These are phyloP conservation scores for Colletotrichum tropicicola DNA, from an alignment of 2,329 filamentous ascomycete species.

Conservation along the genomic window DNA sequence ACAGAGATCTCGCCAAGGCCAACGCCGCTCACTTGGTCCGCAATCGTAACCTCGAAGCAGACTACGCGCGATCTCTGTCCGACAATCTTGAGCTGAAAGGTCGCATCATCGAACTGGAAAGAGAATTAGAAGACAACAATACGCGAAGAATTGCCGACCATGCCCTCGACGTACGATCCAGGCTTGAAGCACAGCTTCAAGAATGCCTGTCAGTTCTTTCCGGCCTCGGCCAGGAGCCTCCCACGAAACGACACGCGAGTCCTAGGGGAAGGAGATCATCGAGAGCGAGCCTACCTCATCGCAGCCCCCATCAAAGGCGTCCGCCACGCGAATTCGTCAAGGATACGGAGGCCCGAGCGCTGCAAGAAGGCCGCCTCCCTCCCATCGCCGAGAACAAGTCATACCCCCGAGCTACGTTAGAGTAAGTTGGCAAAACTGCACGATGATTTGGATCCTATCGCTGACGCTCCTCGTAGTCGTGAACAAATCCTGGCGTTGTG, in stretches of 20 bases:
- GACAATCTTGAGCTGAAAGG: slow-evolving; percentile 80
- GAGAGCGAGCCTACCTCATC: slow-evolving; percentile 34
- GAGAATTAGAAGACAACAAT: slow-evolving; percentile 70
- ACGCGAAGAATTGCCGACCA: slow-evolving; percentile 70
- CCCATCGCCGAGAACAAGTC: slow-evolving; percentile 76
- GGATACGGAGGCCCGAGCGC: slow-evolving; percentile 59
- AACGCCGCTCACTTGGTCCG: slow-evolving; percentile 82
- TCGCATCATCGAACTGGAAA: slow-evolving; percentile 75
- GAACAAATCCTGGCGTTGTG: slow-evolving; percentile 71
- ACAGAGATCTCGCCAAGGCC: slow-evolving; percentile 81
- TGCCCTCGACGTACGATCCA: slow-evolving; percentile 73
- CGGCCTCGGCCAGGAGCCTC: slow-evolving; percentile 69
- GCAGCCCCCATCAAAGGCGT: slow-evolving; percentile 63
- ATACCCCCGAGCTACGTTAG: slow-evolving; percentile 74
- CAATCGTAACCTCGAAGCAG: slow-evolving; percentile 80
- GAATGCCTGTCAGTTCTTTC: slow-evolving; percentile 76
- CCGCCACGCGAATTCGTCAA: slow-evolving; percentile 62
- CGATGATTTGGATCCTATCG: background rate
- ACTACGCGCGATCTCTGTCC: slow-evolving; percentile 78
- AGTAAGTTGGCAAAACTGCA: slow-evolving; percentile 56
- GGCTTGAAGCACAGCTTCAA: slow-evolving; percentile 76
- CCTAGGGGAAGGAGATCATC: slow-evolving; percentile 18
- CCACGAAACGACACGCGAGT: slow-evolving; percentile 54
- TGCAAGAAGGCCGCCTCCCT: slow-evolving; percentile 65
- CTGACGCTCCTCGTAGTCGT: slow-evolving; percentile 50